A percentile compares a stretch with the other conserved stretches of the same genome.
Conservation (phyloP, 2,329 filamentous ascomycete genomes). For the Sporothrix schenckii region DNA sequence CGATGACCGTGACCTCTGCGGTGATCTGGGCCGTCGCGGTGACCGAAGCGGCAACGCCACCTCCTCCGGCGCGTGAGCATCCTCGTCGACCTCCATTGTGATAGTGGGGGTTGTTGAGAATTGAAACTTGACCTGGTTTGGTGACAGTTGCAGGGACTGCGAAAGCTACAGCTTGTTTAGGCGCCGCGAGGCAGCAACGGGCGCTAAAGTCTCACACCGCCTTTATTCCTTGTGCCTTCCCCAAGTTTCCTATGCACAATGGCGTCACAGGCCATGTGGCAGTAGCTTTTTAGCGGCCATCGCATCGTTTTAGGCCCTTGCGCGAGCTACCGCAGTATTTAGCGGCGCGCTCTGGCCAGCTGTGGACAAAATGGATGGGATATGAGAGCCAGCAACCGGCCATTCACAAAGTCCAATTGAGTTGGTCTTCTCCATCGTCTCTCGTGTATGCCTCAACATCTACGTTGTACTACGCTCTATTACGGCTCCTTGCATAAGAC, state of each 20-base stretch:
- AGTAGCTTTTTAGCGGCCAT: constrained; percentile 16
- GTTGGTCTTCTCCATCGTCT: not conserved
- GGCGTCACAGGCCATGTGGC: constrained; percentile 31
- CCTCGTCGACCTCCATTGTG: constrained; percentile 15
- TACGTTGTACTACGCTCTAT: not conserved
- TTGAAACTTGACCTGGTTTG: not conserved
- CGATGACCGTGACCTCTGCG: not conserved
- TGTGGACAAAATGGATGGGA: not conserved
- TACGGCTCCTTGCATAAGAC: not conserved
- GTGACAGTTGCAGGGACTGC: not conserved
- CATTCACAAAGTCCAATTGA: not conserved
- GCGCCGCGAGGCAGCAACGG: not conserved
- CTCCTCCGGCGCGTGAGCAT: not conserved
- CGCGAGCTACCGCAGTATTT: too few relatives aligned
- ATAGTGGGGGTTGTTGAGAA: not conserved
- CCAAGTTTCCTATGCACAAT: constrained; percentile 26
- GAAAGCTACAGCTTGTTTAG: not conserved
- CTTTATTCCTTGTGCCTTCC: not conserved
- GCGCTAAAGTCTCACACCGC: constrained; percentile 17
- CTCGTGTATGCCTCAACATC: not conserved
- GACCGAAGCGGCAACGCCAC: not conserved
- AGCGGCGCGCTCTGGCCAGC: constrained; percentile 8
- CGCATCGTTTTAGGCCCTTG: constrained; percentile 11
- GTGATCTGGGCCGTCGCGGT: not conserved
- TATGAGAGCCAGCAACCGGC: not conserved